phyloP scores from a whole-genome alignment of 768 basidiomycete species.

The Tremella mesenterica region DNA sequence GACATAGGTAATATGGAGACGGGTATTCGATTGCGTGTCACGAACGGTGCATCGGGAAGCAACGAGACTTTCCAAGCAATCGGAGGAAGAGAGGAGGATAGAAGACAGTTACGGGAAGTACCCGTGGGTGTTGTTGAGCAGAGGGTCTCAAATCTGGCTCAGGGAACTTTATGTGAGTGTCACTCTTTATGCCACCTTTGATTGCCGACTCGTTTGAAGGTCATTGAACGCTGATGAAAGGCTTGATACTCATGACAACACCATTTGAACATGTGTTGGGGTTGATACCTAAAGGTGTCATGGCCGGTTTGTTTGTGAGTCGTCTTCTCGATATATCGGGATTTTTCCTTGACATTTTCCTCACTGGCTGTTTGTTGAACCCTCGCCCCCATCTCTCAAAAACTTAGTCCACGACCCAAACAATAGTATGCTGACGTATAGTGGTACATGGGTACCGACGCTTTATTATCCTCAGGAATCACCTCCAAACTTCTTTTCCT shows the following conservation, averaged over 20 bases:
- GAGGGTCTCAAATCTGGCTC: constrained; percentile 79
- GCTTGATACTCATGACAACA: constrained; percentile 65
- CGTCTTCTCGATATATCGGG: too few relatives aligned
- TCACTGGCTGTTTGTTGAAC: too few relatives aligned
- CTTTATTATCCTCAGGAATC: constrained; percentile 71
- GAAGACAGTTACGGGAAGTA: constrained; percentile 35
- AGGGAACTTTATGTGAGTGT: constrained; percentile 60
- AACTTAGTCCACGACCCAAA: constrained; percentile 1
- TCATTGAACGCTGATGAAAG: constrained; percentile 9
- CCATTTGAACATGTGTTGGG: constrained; percentile 73
- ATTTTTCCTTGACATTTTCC: too few relatives aligned
- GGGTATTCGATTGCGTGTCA: too few relatives aligned
- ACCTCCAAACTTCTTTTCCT: constrained; percentile 72
- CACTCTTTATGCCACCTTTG: neutral
- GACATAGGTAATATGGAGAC: too few relatives aligned
- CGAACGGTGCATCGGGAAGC: too few relatives aligned
- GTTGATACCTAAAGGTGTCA: constrained; percentile 63
- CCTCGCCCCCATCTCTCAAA: neutral
- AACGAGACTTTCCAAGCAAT: too few relatives aligned
- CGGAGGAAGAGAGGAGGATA: too few relatives aligned
- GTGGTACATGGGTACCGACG: constrained; percentile 88
- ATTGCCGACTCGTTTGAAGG: neutral
- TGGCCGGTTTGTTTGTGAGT: constrained; percentile 77
- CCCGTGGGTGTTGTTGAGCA: constrained; percentile 74
- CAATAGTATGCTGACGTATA: constrained; percentile 8